Percentiles rank a stretch among this genome's conserved stretches.
phyloP scores from a whole-genome alignment of 2,329 filamentous ascomycete genomes.

The Alternaria tenuissima region DNA sequence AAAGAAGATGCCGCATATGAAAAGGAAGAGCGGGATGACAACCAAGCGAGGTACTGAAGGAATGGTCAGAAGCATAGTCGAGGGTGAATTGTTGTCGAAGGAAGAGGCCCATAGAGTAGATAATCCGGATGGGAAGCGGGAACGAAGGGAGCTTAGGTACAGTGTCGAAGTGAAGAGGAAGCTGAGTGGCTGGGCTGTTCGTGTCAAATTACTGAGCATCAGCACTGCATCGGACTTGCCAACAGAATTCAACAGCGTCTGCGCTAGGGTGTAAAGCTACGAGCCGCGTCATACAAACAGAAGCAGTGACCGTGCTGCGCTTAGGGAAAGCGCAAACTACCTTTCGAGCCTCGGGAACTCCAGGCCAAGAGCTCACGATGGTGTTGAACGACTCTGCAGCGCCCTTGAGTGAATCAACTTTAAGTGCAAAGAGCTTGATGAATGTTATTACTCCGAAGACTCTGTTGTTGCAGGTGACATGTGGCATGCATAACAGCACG shows the following conservation, averaged over 20 bases:
- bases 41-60: slow-evolving; percentile 23
- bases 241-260: not conserved
- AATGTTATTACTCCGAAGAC: not conserved
- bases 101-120: slow-evolving; percentile 6
- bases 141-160: not conserved
- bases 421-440: not conserved
- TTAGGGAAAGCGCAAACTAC: not conserved
- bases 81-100: slow-evolving; percentile 2
- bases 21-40: slow-evolving; percentile 19
- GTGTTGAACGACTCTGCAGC: not conserved
- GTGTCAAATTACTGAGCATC: not conserved
- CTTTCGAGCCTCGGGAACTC: not conserved
- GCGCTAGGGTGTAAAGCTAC: not conserved
- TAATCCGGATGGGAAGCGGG: not conserved
- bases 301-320: not conserved
- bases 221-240: not conserved
- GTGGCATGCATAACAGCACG: not conserved
- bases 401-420: not conserved
- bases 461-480: not conserved
- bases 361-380: not conserved
- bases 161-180: not conserved
- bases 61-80: slow-evolving; percentile 24
- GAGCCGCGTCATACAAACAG: not conserved
- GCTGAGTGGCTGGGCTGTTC: not conserved
- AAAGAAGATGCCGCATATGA: slow-evolving; percentile 21